phyloP scores from a whole-genome alignment of 1,139 yeast species.

The Kazachstania sp. region DNA sequence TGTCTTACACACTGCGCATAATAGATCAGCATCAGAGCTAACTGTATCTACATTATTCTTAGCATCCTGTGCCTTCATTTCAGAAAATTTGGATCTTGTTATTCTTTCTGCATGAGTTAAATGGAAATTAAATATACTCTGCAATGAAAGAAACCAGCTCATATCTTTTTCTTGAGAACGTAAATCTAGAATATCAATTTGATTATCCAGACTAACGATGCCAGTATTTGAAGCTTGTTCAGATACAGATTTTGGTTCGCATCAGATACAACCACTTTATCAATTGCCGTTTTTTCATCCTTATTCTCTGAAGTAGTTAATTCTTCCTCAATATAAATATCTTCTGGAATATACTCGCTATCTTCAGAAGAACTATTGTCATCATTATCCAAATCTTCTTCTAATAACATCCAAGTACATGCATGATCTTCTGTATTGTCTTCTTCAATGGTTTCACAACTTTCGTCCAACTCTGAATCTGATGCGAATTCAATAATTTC shows the following conservation, averaged over 20 bases:
- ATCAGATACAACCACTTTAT: conserved; percentile 1
- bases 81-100: conserved; percentile 17
- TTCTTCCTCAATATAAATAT: background rate
- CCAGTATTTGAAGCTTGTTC: background rate
- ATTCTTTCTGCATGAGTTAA: conserved; percentile 3
- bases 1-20: conserved; percentile 77
- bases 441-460: background rate
- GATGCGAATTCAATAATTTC: background rate
- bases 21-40: conserved; percentile 17
- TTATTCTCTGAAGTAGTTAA: background rate
- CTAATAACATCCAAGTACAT: background rate
- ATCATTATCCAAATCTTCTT: background rate
- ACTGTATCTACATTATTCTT: conserved; percentile 9
- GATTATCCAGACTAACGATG: background rate
- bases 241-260: background rate
- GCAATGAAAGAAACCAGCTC: conserved; percentile 4
- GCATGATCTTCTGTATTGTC: background rate
- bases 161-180: background rate
- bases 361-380: background rate
- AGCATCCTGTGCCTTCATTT: conserved; percentile 24
- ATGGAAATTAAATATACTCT: conserved; percentile 2
- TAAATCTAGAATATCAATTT: background rate
- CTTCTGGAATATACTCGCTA: background rate
- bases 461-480: background rate
- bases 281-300: background rate